Evolutionary conservation across 1,284 basidiomycete genomes (phyloP), one percentile per base, ranked within the genome.

Genomic region (Chalciporus sp.): DNA sequence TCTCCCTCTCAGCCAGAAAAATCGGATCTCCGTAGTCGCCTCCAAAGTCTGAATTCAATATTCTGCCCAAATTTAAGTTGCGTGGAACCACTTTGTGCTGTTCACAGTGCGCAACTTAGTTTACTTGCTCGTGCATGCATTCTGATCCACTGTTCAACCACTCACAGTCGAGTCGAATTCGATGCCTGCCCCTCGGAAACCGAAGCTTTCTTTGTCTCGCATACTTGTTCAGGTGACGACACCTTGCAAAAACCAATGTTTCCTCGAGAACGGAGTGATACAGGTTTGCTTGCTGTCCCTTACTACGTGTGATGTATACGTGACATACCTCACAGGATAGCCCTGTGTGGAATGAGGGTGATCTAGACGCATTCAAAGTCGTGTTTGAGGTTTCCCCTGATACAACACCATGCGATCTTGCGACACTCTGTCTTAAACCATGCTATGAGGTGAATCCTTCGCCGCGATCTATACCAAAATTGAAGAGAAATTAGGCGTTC

Each of bases 51-150:
- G 27, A 62, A 77, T 2, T 63, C 70, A 11, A 56, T 76, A 1
- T 84, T 85, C 58, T 86, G 84, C 63, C 74, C 75, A 7, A 81
- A 76, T 51, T 53, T 76, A n/a, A 83, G 74, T 48, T 86, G 85
- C 56, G 39, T 79, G 1, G 76, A 78, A 17, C 72, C 76, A 1
- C 77, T 77, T 53, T 87, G 85, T 58, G 63, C 68, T 31, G 68
- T 75, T 2, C 85, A 86, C 61, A 64, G 83, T 81, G 58, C 42
- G 64, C 31, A 53, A 7, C 11, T 49, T 49, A 31, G n/a, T 14
- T 48, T 17, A 10, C 10, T 12, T 37, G 5, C 49, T 31, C 31
- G 44, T 49, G 45, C 60, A 61, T 41, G 71, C 65, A 47, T 51
- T 55, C 23, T 51, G 35, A 53, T 60, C 56, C 49, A 57, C 68